A percentile compares a stretch with the other conserved stretches of the same genome.
These are phyloP conservation scores for Pseudogymnoascus sp. DNA, from an alignment of 2,329 filamentous ascomycete species.

Conservation along the genomic window DNA sequence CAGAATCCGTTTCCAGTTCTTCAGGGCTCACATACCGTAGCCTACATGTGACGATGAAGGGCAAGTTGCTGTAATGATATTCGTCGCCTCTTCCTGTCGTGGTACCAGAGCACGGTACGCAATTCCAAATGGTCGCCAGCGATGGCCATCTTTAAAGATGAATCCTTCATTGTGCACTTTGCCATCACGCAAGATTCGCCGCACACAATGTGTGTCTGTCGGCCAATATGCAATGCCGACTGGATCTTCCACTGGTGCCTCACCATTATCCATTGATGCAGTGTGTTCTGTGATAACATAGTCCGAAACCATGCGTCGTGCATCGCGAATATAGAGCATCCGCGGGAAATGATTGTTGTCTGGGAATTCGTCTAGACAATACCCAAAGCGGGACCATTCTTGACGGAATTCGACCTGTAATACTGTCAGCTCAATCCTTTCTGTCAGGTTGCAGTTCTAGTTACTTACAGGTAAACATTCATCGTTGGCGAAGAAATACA, in stretches of 20 bases:
- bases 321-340: conserved; percentile 25
- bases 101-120: conserved; percentile 15
- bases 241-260: conserved; percentile 1
- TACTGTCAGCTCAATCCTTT: not conserved
- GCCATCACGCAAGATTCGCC: conserved; percentile 18
- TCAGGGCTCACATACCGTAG: not conserved
- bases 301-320: conserved; percentile 20
- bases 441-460: not conserved
- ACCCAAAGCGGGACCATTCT: conserved; percentile 20
- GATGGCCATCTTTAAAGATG: conserved; percentile 18
- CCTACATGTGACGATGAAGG: not conserved
- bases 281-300: conserved; percentile 21
- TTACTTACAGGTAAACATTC: not conserved
- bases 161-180: conserved; percentile 20
- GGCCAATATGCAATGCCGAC: conserved; percentile 21
- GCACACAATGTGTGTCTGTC: conserved; percentile 21
- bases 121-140: conserved; percentile 16
- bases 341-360: conserved; percentile 23
- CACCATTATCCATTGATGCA: conserved; percentile 13
- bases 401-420: conserved; percentile 6
- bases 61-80: not conserved
- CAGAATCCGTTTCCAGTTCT: not conserved
- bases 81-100: conserved; percentile 9
- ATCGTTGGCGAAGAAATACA: not conserved
- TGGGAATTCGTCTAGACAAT: conserved; percentile 22